Percentiles rank a stretch among this genome's conserved stretches.
Conservation (phyloP, 2,329 filamentous ascomycete genomes). For the Pseudopyricularia cyperi region DNA sequence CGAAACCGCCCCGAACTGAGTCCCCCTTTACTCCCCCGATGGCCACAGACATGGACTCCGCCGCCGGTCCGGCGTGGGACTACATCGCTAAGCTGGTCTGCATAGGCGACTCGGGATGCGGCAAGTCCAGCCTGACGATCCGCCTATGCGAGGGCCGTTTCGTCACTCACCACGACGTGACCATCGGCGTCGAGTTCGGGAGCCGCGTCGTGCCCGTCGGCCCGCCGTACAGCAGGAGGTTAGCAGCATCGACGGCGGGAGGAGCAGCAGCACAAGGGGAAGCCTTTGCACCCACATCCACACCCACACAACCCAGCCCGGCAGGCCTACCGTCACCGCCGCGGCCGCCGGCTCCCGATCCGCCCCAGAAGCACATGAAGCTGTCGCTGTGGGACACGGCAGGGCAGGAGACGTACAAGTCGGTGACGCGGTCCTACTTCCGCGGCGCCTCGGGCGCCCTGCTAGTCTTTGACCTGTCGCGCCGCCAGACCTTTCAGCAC, state of each 20-base stretch:
- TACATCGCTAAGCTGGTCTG: slow-evolving; percentile 98
- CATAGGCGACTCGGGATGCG: slow-evolving; percentile 91
- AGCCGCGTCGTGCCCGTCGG: slow-evolving; percentile 86
- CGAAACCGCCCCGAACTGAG: slow-evolving; percentile 26
- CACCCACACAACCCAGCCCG: not conserved
- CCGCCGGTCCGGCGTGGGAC: slow-evolving; percentile 64
- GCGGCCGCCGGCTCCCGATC: slow-evolving; percentile 15
- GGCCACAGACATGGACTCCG: slow-evolving; percentile 22
- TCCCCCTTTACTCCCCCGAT: slow-evolving; percentile 19
- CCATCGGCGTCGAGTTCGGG: slow-evolving; percentile 93
- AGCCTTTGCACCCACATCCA: not conserved
- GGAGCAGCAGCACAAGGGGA: slow-evolving; percentile 6
- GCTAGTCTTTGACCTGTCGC: slow-evolving; percentile 88
- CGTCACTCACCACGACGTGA: slow-evolving; percentile 88
- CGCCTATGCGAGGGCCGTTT: slow-evolving; percentile 95
- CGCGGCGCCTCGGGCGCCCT: slow-evolving; percentile 59
- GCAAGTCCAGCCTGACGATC: slow-evolving; percentile 88
- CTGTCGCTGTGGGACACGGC: slow-evolving; percentile 91
- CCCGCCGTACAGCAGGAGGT: slow-evolving; percentile 53
- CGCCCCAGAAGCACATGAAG: slow-evolving; percentile 71
- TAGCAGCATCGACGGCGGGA: slow-evolving; percentile 2
- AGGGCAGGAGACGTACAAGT: slow-evolving; percentile 95
- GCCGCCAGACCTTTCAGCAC: slow-evolving; percentile 72
- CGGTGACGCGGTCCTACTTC: slow-evolving; percentile 88
- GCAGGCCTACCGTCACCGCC: slow-evolving; percentile 41